Base-by-base conservation (phyloP, 1,284 basidiomycete genomes). In the Cutaneotrichosporon dermatis region DNA sequence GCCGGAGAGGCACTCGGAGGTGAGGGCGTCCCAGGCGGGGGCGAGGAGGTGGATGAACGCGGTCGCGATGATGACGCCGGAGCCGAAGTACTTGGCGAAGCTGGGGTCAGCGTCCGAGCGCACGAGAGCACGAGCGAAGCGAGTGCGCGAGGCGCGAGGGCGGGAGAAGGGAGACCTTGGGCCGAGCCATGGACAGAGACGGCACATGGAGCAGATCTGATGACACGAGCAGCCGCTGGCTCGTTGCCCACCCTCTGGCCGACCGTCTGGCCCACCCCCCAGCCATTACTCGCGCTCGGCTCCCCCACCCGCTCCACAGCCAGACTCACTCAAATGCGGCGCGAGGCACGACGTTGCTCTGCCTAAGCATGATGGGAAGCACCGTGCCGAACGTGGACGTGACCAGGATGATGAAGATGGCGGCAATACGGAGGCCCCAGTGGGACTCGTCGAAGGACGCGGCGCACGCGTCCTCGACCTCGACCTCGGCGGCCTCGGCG, bases 71-170 rank as follows among this genome's bases (percentile, higher is more conserved):
- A 94, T 93, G 61, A 95, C 89, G 36, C 91, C 92, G 7, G 90
- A 92, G 51, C 95, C 95, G 78, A 97, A 97, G 79, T 89, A 98
- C 78, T 95, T 96, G 36, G 89, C 88, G 72, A 95, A 92, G 51
- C 88, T 68, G 52, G 25, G 33, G 41, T 50, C 34, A 51, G 41
- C 41, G 25, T 25, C 25, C 25, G 25, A 25, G 25, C 25, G 25
- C 25, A 25, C 25, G 25, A 25, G 25, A 25, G 25, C 25, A 25
- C 25, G 25, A 25, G 25, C 25, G 25, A 25, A 25, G 25, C 25
- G 25, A 25, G 25, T 25, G 25, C 25, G 25, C 25, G 25, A 25
- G 25, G 25, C 25, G 25, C 25, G 25, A 25, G 25, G 25, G 25
- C 25, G 25, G 25, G 25, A 25, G 25, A 25, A 25, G 25, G 25